These are phyloP conservation scores for Pseudogymnoascus sp. DNA, from an alignment of 2,329 filamentous ascomycete species.

Conservation along the genomic window DNA sequence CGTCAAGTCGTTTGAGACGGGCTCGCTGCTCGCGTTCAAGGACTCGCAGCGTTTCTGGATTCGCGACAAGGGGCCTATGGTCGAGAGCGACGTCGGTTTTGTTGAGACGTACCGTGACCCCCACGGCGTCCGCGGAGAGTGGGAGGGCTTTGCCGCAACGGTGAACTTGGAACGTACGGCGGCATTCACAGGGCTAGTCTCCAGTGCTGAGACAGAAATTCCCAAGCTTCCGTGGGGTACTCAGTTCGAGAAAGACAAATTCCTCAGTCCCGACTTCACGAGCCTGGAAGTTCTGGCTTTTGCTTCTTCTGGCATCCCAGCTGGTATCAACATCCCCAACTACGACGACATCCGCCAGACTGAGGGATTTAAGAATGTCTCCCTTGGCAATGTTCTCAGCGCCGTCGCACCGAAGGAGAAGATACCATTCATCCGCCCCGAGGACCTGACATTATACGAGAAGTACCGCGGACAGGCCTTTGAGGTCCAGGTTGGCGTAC, in stretches of 20 bases:
- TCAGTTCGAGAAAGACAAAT: conserved; percentile 94
- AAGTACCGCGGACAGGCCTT: conserved; percentile 82
- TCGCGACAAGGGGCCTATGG: conserved; percentile 69
- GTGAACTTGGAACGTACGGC: conserved; percentile 87
- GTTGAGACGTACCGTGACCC: conserved; percentile 83
- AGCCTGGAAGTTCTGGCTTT: conserved; percentile 88
- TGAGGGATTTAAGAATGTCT: conserved; percentile 88
- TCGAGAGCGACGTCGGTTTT: conserved; percentile 77
- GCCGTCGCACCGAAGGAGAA: conserved; percentile 90
- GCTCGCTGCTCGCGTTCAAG: conserved; percentile 71
- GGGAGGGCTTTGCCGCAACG: conserved; percentile 76
- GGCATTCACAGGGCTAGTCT: conserved; percentile 79
- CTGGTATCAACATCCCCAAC: conserved; percentile 42
- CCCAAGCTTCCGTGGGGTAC: conserved; percentile 80
- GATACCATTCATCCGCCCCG: conserved; percentile 78
- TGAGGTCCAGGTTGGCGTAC: conserved; percentile 91
- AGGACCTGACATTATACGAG: conserved; percentile 70
- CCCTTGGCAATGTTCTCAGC: conserved; percentile 83
- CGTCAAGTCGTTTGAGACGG: conserved; percentile 64
- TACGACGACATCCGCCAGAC: conserved; percentile 74
- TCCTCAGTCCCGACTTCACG: conserved; percentile 91
- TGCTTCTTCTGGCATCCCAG: conserved; percentile 42
- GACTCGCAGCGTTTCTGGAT: conserved; percentile 77
- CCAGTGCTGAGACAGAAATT: conserved; percentile 73
- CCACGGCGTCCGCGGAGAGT: conserved; percentile 72